Conservation (phyloP, 1,284 basidiomycete species). For the Testicularia cyperi region DNA sequence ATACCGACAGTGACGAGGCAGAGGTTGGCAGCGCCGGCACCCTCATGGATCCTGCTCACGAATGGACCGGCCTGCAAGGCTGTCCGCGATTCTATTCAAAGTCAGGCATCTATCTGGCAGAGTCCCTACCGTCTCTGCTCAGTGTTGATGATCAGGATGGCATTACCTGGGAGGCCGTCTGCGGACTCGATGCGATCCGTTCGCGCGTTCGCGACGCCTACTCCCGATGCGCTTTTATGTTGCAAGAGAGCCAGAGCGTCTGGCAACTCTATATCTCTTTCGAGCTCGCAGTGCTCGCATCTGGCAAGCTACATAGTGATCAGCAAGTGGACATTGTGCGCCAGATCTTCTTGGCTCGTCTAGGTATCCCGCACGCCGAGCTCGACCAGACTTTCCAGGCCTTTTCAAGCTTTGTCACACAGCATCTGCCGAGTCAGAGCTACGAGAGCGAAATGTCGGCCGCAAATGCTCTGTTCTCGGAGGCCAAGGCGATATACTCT, state of each 20-base stretch:
- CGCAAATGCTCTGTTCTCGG: slow-evolving; percentile 33
- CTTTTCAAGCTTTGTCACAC: slow-evolving; percentile 47
- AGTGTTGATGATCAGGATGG: background rate
- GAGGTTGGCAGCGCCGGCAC: no score
- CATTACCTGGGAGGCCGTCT: slow-evolving; percentile 4
- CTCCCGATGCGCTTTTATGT: slow-evolving; percentile 24
- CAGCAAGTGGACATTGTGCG: slow-evolving; percentile 31
- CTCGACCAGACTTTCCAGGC: slow-evolving; percentile 44
- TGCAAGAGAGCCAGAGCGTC: slow-evolving; percentile 35
- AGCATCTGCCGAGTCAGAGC: slow-evolving; percentile 32
- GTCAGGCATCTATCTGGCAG: slow-evolving; percentile 4
- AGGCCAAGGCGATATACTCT: slow-evolving; percentile 9
- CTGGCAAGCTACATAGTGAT: slow-evolving; percentile 3
- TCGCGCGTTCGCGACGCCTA: slow-evolving; percentile 31
- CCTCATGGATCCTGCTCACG: slow-evolving; percentile 20
- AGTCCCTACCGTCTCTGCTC: slow-evolving; percentile 8
- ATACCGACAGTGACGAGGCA: background rate
- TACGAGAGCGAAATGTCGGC: slow-evolving; percentile 51
- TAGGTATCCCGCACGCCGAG: slow-evolving; percentile 39
- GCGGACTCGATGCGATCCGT: slow-evolving; percentile 12
- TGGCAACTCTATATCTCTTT: slow-evolving; percentile 47
- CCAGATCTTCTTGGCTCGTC: slow-evolving; percentile 41
- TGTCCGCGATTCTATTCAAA: slow-evolving; percentile 15
- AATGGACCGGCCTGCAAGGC: slow-evolving; percentile 23
- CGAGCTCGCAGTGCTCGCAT: slow-evolving; percentile 23